Base-by-base conservation (phyloP, 345 rosid genomes). In the Murraya paniculata region DNA sequence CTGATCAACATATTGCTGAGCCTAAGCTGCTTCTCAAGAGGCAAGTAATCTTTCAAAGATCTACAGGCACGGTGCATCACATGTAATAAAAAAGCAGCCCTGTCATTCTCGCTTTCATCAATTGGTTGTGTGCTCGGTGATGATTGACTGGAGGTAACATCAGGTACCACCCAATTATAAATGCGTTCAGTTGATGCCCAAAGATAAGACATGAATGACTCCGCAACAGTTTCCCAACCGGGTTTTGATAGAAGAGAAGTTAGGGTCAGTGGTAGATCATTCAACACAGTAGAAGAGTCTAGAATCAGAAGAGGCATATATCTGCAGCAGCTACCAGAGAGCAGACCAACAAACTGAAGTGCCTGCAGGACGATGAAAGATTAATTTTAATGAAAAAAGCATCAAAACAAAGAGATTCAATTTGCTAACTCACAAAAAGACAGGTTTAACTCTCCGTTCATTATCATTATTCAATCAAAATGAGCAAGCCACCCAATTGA, bases 301-400 rank as follows among this genome's bases (percentile, higher is more conserved):
- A 89, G 73, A 77, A 88, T 87, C 74, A 95, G 85, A 78, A 93
- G 85, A 38, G 98, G 94, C 99, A 92, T 93, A 78, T 92, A 95
- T 81, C 89, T 91, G 85, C 94, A 90, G 86, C 95, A 89, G 83
- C 93, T 90, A 62, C 97, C 89, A 16, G 92, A 89, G 64, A 95
- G 86, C 24, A 95, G 91, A 76, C 96, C 97, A 0, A 93, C 30
- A 48, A 93, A 92, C 70, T 79, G 78, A 58, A 95, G 79, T 39
- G 93, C 90, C 98, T 95, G 91, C 24, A 76, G 30, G 67, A 65
- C 53, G 73, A 85, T 18, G 27, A 14, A 56, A 45, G 45, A 55
- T 19, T 39, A 67, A 5, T 72, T 61, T 27, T 48, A 69, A 39
- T 73, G 22, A 53, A 27, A 57, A 58, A 50, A 57, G 10, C 38